Evolutionary conservation across 352 stramenopile genomes (phyloP).

Genomic region (Phytopythium montanum): DNA sequence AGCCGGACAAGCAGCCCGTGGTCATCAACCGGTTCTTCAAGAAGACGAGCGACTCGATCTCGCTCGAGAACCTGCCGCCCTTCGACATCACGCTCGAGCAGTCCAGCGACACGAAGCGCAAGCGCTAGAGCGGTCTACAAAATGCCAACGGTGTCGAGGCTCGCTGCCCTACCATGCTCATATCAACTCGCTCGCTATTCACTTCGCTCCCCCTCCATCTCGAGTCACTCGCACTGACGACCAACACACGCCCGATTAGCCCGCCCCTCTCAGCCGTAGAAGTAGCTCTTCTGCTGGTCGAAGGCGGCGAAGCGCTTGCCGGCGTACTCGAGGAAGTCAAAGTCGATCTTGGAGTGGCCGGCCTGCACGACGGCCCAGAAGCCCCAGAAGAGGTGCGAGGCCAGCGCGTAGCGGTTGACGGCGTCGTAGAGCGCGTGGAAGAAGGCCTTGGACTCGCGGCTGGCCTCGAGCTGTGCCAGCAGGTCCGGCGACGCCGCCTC

Average conservation of each 20-base stretch:
- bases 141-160: background rate
- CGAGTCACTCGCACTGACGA: conserved; percentile 3
- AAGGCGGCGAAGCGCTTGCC: conserved; percentile 81
- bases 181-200: conserved; percentile 1
- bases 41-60: conserved; percentile 85
- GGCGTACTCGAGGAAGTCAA: conserved; percentile 87
- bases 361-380: conserved; percentile 93
- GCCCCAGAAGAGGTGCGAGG: conserved; percentile 92
- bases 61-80: conserved; percentile 81
- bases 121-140: conserved; percentile 40
- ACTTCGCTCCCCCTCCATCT: background rate
- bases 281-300: conserved; percentile 66
- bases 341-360: conserved; percentile 87
- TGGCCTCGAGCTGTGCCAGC: conserved; percentile 55
- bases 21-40: conserved; percentile 86
- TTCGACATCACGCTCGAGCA: conserved; percentile 86
- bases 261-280: conserved; percentile 29
- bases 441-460: conserved; percentile 79
- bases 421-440: conserved; percentile 79
- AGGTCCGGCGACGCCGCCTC: conserved; percentile 53
- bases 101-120: conserved; percentile 81
- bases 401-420: conserved; percentile 86
- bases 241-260: conserved; percentile 11
- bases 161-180: background rate
- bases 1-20: conserved; percentile 70